Evolutionary conservation across 1,284 basidiomycete species (phyloP), one percentile per base, ranked within the genome.

Genomic region (Sporisorium sorghi): DNA sequence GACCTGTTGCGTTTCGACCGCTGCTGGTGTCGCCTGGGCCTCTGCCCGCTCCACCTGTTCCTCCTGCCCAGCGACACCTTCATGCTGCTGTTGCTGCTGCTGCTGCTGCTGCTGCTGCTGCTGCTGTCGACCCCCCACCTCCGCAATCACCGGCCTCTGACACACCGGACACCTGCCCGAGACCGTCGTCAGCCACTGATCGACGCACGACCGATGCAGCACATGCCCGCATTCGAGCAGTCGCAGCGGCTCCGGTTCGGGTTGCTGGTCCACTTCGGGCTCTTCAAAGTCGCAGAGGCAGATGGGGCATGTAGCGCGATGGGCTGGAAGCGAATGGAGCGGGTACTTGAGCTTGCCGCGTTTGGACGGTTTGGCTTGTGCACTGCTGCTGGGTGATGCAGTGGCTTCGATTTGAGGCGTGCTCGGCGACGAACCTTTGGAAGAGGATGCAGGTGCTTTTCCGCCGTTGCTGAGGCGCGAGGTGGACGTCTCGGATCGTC

Each of bases 241-340:
- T 21, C 79, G 26, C 50, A 81, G 43, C 24, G 77, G 77, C 32
- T 81, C 79, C 24, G 71, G 58, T 51, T 81, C 76, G 14, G 47
- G 49, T 24, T 63, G 51, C n/a, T 46, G 48, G 9, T 51, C 58
- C 5, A 21, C 43, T 47, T 49, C 15, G 4, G 76, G 67, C 47
- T 73, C 61, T 37, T 75, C 75, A 39, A 75, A 81, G 48, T 81
- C 79, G 53, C 67, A 71, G n/a, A 81, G 69, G 39, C 79, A 81
- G 72, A 81, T 81, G 5, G 79, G 74, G 47, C 79, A 81, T 5
- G 77, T 80, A 0, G 79, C 76, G 14, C 79, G 70, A 35, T 81
- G 78, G 2, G 77, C 72, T 0, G 78, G 77, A 6, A 81, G 60
- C 2, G 75, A 60, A 26, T 78, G 67, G 26, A 80, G 70, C 9